These are phyloP conservation scores for Suhomyces canberraensis DNA, from an alignment of 805 yeast genomes.

Conservation along the genomic window DNA sequence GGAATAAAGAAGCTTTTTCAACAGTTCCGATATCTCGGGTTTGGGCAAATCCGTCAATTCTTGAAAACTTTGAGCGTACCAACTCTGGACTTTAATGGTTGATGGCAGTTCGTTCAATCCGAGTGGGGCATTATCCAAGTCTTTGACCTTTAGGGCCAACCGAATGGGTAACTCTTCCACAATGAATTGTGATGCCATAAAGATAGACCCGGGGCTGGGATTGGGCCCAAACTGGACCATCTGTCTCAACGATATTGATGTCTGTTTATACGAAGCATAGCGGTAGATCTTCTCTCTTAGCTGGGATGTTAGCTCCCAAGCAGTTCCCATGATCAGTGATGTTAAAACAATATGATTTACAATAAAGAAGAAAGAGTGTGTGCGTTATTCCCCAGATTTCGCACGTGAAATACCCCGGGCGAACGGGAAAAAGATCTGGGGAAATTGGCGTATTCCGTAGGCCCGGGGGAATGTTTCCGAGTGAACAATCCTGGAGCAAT, in stretches of 20 bases:
- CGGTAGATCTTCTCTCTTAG: conserved; percentile 55
- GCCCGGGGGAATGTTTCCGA: too few species aligned
- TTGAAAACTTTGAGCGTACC: conserved; percentile 91
- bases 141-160: conserved; percentile 81
- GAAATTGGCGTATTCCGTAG: too few species aligned
- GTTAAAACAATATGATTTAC: too few species aligned
- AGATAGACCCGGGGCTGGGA: conserved; percentile 75
- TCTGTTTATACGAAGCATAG: conserved; percentile 73
- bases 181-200: conserved; percentile 78
- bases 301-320: conserved; percentile 48
- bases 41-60: conserved; percentile 66
- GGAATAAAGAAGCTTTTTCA: conserved; percentile 33
- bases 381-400: background rate
- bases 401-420: background rate
- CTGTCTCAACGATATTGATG: conserved; percentile 79
- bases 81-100: conserved; percentile 70
- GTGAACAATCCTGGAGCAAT: too few species aligned
- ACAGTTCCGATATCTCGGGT: conserved; percentile 48
- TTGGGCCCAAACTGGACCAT: conserved; percentile 88
- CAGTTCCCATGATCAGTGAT: conserved; percentile 34
- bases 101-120: conserved; percentile 72
- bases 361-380: conserved; percentile 2
- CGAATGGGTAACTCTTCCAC: conserved; percentile 86
- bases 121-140: conserved; percentile 74
- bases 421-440: background rate